Base-by-base conservation (phyloP, 2,329 filamentous ascomycete species). In the Metarhizium rileyi region DNA sequence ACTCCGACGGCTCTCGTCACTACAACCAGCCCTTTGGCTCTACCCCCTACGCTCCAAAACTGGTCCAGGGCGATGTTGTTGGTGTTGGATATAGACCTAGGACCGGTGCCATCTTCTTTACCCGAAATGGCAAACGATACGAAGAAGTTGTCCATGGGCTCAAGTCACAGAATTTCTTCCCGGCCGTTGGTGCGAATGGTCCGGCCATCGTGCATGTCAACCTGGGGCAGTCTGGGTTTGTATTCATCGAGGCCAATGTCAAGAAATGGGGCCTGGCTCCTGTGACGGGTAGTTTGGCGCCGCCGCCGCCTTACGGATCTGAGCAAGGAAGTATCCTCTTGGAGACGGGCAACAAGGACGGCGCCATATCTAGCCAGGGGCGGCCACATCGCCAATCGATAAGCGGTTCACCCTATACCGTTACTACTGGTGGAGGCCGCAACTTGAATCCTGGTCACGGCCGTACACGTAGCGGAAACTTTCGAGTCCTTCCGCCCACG, bases 181-280 rank as follows among this genome's bases (percentile, higher is more conserved):
- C 93, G 1, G 93, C 93, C 0, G 81, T 98, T n/a, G 93, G 93
- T 41, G 90, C 93, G 50, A 96, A 93, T 63, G 93, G 93, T 0
- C 93, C 93, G 16, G 90, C 88, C 60, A 84, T 84, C 28, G 81
- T 98, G 1, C 91, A 98, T 64, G 93, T 97, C 63, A 98, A 98
- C 66, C 94, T 98, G 65, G 93, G 93, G 7, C 93, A 98, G 66
- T 88, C 93, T 62, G 93, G 93, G 30, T 98, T 97, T 63, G 93
- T 98, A 45, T 98, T 97, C 63, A 97, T 98, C 59, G 93, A 98
- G 69, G 93, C 91, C 54, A 98, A 98, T 61, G 93, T 98, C 53
- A 98, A 98, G 81, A 98, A 97, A 75, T 98, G 93, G 93, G 93
- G 93, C 2, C 74, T 98, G 49, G 93, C 93, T 44, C 93, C 93